phyloP scores from a whole-genome alignment of 108 stramenopile genomes.

The Discostella stelligeroides region DNA sequence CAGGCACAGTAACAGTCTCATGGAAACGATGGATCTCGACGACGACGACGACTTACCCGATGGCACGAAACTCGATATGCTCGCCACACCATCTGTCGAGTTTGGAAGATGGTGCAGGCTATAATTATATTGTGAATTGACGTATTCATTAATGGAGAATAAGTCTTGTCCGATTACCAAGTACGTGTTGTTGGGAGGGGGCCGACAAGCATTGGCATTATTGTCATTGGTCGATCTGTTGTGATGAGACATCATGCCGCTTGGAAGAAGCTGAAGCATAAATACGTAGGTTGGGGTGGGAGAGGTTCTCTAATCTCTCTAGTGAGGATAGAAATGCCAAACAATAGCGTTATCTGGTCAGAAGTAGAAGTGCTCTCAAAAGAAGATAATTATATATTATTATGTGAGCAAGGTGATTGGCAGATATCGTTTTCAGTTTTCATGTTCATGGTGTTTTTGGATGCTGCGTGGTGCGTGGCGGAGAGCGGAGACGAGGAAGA shows the following conservation, averaged over 20 bases:
- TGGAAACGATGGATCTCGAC: background rate
- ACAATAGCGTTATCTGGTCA: too few relatives aligned
- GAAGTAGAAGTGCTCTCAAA: too few relatives aligned
- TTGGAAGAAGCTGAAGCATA: background rate
- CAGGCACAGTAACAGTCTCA: too few relatives aligned
- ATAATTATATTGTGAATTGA: slow-evolving; percentile 70
- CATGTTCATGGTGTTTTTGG: too few relatives aligned
- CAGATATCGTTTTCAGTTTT: too few relatives aligned
- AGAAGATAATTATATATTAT: too few relatives aligned
- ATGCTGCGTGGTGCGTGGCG: too few relatives aligned
- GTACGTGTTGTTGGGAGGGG: slow-evolving; percentile 62
- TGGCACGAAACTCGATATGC: slow-evolving; percentile 56
- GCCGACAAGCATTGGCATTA: slow-evolving; percentile 51
- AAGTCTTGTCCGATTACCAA: slow-evolving; percentile 64
- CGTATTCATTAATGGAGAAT: slow-evolving; percentile 78
- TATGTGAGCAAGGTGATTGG: too few relatives aligned
- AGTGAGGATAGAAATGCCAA: too few relatives aligned
- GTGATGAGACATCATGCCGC: background rate
- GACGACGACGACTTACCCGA: slow-evolving; percentile 33
- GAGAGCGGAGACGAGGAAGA: too few relatives aligned
- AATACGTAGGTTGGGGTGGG: too few relatives aligned
- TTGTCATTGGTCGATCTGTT: background rate
- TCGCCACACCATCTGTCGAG: background rate
- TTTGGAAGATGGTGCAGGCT: slow-evolving; percentile 53
- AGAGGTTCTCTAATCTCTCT: too few relatives aligned